phyloP scores from a whole-genome alignment of 257 asterid genomes.

The Echium plantagineum region DNA sequence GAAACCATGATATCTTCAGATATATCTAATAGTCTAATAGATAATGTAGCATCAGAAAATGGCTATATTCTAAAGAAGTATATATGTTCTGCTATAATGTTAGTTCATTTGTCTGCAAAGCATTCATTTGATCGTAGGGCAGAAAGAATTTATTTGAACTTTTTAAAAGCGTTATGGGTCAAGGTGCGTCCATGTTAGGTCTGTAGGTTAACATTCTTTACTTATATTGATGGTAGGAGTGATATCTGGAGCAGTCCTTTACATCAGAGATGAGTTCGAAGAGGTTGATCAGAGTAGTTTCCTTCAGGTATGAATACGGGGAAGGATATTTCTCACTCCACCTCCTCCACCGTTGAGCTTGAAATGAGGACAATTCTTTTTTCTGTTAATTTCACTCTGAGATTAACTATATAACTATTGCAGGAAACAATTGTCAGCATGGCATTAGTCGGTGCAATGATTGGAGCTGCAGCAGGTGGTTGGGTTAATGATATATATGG shows the following conservation, averaged over 20 bases:
- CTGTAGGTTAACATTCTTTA: conserved; percentile 5
- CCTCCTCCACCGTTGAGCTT: neutral
- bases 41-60: neutral
- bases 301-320: conserved; percentile 45
- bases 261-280: conserved; percentile 75
- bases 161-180: too few relatives aligned
- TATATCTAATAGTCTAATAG: too few relatives aligned
- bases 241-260: conserved; percentile 92
- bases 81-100: neutral
- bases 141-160: too few relatives aligned
- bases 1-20: too few relatives aligned
- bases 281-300: conserved; percentile 76
- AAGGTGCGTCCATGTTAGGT: neutral
- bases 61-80: neutral
- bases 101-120: neutral
- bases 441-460: conserved; percentile 90
- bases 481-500: conserved; percentile 83
- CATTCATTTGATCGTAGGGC: too few relatives aligned
- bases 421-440: conserved; percentile 98
- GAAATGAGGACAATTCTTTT: conserved; percentile 1
- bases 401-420: conserved; percentile 10
- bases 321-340: neutral
- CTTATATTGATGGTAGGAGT: conserved; percentile 51
- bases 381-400: conserved; percentile 1
- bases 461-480: conserved; percentile 89